phyloP scores from a whole-genome alignment of 106 monocot species.

The Cymbidium sinense region DNA sequence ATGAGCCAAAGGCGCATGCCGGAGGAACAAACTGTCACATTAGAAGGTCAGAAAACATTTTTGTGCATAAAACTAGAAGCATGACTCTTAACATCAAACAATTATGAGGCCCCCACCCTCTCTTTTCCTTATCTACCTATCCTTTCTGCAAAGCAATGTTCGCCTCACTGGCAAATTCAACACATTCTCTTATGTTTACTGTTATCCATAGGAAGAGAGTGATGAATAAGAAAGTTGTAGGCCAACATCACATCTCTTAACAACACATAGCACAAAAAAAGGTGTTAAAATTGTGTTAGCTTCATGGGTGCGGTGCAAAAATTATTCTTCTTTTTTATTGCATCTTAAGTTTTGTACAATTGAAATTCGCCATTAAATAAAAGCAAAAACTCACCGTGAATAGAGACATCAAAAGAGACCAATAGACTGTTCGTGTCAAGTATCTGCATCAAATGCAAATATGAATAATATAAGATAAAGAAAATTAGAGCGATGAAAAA shows the following conservation, averaged over 20 bases:
- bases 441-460: slow-evolving; percentile 29
- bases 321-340: not conserved
- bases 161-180: not conserved
- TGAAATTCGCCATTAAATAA: not conserved
- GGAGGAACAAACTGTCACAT: slow-evolving; percentile 72
- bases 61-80: not conserved
- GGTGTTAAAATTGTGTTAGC: not conserved
- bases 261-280: not conserved
- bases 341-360: not conserved
- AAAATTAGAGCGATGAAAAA: not conserved
- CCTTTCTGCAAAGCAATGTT: not conserved
- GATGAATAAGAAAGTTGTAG: not conserved
- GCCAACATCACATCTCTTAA: not conserved
- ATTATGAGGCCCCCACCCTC: not conserved
- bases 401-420: slow-evolving; percentile 68
- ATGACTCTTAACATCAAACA: not conserved
- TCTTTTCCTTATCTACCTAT: not conserved
- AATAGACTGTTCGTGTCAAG: slow-evolving; percentile 36
- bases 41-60: not conserved
- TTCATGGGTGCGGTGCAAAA: not conserved
- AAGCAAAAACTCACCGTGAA: slow-evolving; percentile 49
- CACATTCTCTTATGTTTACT: not conserved
- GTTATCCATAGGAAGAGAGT: not conserved
- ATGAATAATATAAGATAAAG: not conserved
- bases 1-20: slow-evolving; percentile 71